Evolutionary conservation across 768 basidiomycete genomes (phyloP).

Genomic region (Saitozyma sp.): DNA sequence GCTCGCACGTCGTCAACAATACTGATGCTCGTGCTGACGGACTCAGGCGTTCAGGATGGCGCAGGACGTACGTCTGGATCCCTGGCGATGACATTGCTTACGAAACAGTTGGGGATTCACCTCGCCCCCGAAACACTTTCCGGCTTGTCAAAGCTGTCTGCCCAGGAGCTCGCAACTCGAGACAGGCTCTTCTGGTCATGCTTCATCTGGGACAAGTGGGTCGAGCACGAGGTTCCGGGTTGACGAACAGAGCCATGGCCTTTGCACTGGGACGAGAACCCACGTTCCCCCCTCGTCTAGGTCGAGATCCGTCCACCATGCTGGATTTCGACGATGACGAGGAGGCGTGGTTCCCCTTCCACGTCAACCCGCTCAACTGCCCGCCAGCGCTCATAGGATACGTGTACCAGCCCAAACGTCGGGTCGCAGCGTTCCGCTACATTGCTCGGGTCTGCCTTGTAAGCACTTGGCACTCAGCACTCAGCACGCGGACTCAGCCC

Average conservation of each 20-base stretch:
- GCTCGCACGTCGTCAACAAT: background rate
- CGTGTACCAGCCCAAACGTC: slow-evolving; percentile 7
- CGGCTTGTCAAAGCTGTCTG: slow-evolving; percentile 9
- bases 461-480: background rate
- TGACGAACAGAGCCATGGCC: slow-evolving; percentile 9
- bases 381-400: slow-evolving; percentile 12
- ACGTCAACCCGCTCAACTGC: slow-evolving; percentile 13
- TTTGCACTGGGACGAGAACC: slow-evolving; percentile 18
- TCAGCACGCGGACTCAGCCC: too few relatives aligned
- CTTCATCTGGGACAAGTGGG: slow-evolving; percentile 27
- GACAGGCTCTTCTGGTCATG: slow-evolving; percentile 19
- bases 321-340: slow-evolving; percentile 19
- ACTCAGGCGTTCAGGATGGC: slow-evolving; percentile 20
- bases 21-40: slow-evolving; percentile 6
- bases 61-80: slow-evolving; percentile 10
- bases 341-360: slow-evolving; percentile 16
- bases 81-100: slow-evolving; percentile 1
- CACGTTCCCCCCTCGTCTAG: slow-evolving; percentile 11
- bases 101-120: slow-evolving; percentile 16
- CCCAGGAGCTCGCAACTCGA: slow-evolving; percentile 11
- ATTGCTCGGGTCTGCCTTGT: slow-evolving; percentile 5
- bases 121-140: slow-evolving; percentile 10
- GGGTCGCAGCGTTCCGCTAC: slow-evolving; percentile 4
- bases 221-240: background rate
- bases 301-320: slow-evolving; percentile 10